phyloP scores from a whole-genome alignment of 2,329 filamentous ascomycete species.

The Aspergillus brasiliensis region DNA sequence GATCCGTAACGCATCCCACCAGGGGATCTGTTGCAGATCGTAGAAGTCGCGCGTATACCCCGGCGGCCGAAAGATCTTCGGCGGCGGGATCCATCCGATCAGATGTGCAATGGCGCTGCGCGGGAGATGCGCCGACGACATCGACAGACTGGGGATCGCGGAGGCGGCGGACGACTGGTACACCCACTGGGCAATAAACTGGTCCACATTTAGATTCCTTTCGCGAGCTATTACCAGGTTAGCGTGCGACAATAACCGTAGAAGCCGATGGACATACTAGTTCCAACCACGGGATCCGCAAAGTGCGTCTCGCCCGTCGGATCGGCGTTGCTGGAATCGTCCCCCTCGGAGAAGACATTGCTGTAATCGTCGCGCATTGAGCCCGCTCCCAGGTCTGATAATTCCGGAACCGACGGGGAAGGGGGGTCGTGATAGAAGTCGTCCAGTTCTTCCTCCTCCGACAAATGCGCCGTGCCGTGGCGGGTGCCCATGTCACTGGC shows the following conservation, averaged over 20 bases:
- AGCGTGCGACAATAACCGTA: slow-evolving; percentile 6
- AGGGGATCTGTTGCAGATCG: slow-evolving; percentile 48
- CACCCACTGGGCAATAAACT: slow-evolving; percentile 47
- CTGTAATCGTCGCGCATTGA: slow-evolving; percentile 20
- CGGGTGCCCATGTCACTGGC: slow-evolving; percentile 7
- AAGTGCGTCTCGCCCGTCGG: slow-evolving; percentile 20
- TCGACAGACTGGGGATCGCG: slow-evolving; percentile 22
- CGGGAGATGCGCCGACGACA: slow-evolving; percentile 20
- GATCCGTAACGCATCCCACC: slow-evolving; percentile 40
- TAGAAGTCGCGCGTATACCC: slow-evolving; percentile 31
- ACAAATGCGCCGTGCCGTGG: slow-evolving; percentile 7
- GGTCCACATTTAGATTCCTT: slow-evolving; percentile 45
- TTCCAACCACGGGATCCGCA: slow-evolving; percentile 29
- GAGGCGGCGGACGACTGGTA: slow-evolving; percentile 27
- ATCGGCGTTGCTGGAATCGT: slow-evolving; percentile 16
- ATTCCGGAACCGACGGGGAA: slow-evolving; percentile 16
- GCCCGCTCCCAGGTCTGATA: slow-evolving; percentile 10
- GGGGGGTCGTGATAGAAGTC: slow-evolving; percentile 33
- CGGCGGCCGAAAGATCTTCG: slow-evolving; percentile 34
- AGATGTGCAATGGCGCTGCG: slow-evolving; percentile 36
- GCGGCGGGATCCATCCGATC: slow-evolving; percentile 38
- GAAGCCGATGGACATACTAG: slow-evolving; percentile 26
- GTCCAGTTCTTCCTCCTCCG: slow-evolving; percentile 33
- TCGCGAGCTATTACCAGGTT: slow-evolving; percentile 35
- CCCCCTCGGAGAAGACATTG: slow-evolving; percentile 20